These are phyloP conservation scores for Wickerhamomyces pijperi DNA, from an alignment of 805 yeast genomes.

Conservation along the genomic window DNA sequence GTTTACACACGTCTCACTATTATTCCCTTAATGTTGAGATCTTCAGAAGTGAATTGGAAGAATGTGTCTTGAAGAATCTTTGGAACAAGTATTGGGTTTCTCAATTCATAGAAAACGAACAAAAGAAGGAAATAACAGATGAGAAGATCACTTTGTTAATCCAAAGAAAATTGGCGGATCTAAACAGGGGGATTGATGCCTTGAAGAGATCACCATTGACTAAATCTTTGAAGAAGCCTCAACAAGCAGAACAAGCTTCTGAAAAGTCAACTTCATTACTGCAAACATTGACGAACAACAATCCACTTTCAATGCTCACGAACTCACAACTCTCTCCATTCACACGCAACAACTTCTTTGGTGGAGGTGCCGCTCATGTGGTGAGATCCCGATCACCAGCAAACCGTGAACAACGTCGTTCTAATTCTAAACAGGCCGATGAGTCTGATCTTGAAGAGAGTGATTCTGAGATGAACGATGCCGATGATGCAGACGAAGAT, in stretches of 20 bases:
- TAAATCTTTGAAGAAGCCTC: constrained; percentile 2
- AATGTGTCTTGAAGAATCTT: constrained; percentile 29
- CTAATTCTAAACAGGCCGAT: constrained; percentile 1
- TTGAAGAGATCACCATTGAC: constrained; percentile 5
- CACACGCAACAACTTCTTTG: constrained; percentile 11
- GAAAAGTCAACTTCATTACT: neutral
- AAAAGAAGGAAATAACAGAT: constrained; percentile 4
- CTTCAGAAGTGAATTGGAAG: constrained; percentile 43
- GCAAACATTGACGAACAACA: neutral
- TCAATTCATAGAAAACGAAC: constrained; percentile 18
- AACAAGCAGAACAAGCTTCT: neutral
- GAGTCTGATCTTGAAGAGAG: constrained; percentile 13
- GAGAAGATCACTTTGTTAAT: constrained; percentile 4
- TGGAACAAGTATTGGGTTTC: constrained; percentile 37
- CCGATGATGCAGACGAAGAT: constrained; percentile 12
- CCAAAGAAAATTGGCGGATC: constrained; percentile 4
- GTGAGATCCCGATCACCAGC: neutral
- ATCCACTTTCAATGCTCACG: constrained; percentile 1
- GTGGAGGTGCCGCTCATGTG: neutral
- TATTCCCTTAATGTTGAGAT: constrained; percentile 55
- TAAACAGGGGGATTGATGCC: constrained; percentile 9
- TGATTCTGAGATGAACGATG: constrained; percentile 19
- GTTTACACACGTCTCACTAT: constrained; percentile 59
- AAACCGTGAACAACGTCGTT: neutral
- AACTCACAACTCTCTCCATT: constrained; percentile 14